Base-by-base conservation (phyloP, 1,139 yeast species). In the Suhomyces atakaporum region DNA sequence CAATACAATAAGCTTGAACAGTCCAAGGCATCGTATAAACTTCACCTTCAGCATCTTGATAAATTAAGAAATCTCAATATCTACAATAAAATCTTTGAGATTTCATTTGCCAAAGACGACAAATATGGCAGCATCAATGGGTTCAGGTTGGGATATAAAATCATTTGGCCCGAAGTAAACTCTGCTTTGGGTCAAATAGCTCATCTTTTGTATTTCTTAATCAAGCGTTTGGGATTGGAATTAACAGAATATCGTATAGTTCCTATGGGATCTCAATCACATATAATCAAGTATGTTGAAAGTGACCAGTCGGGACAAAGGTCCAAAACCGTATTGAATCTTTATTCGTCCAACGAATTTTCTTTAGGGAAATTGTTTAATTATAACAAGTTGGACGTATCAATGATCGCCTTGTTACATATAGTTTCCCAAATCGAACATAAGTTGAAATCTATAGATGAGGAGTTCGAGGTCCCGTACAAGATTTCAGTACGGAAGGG, bases 121-220 rank as follows among this genome's bases (percentile, higher is more conserved):
- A 78, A 78, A 32, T 87, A 84, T 62, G 97, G 95, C 1, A 84
- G 94, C 0, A 90, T 92, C 18, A 90, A 90, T 58, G 95, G 92
- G 0, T 69, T 87, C 29, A 63, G 96, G 38, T 58, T 92, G 10
- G 98, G 97, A 1, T 64, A 70, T 41, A 74, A 67, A 36, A 79
- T 90, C 0, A 85, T 94, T 3, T 89, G 96, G 95, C 79, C 87
- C 34, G 98, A 92, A 51, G 81, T 89, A 27, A 92, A 90, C 55
- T 94, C 95, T 1, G 97, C 96, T 0, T 65, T 92, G 57, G 98
- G 98, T 0, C 96, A 90, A 50, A 66, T 90, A 2, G 75, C 87
- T 3, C 59, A 89, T 13, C 60, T 90, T 15, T 58, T 90, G 27
- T 73, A 82, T 0, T 86, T 94, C 4, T 70, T 90, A 4, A 63